Base-by-base conservation (phyloP, 805 yeast species). In the Candida maesae region DNA sequence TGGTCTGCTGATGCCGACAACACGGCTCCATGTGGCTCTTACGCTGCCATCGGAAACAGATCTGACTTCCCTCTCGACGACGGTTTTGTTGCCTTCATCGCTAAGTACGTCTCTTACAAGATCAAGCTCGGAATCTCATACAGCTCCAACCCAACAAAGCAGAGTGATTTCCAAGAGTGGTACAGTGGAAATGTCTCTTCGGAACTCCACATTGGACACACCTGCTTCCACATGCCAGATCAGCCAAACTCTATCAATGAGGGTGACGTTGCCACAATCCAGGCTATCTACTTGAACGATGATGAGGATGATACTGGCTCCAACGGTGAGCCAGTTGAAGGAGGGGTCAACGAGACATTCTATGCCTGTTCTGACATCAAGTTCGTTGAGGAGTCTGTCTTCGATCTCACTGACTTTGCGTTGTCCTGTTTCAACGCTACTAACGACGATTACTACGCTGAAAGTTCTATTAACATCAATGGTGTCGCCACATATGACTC, bases 1-100 rank as follows among this genome's bases (percentile, higher is more conserved):
- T 70, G 76, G 76, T 57, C 67, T 18, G 73, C 63, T 35, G 73
- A 66, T 35, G 60, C 61, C 17, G 75, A 70, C 50, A 66, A 66
- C 48, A 56, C 61, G 25, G 71, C 73, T 10, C 76, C 76, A 46
- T 70, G 76, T 56, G 76, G 76, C 36, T 60, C 71, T 6, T 58
- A 64, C 33, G 56, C 61, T 14, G 41, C 46, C 11, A 53, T 56
- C 14, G 40, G 43, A 17, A 67, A 69, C 57, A 68, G 76, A 59
- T 54, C 72, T 9, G 64, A 65, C 7, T 70, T 70, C 62, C 74
- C 76, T 30, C 50, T 70, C 39, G 71, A 67, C 46, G 70, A 70
- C 36, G 76, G 75, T 33, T 70, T 70, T 38, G 64, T 70, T 38
- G 68, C 75, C 12, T 58, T 70, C 41, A 69, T 70, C 35, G 71